Conservation (phyloP, 2,329 filamentous ascomycete genomes). For the Sporothrix luriei region DNA sequence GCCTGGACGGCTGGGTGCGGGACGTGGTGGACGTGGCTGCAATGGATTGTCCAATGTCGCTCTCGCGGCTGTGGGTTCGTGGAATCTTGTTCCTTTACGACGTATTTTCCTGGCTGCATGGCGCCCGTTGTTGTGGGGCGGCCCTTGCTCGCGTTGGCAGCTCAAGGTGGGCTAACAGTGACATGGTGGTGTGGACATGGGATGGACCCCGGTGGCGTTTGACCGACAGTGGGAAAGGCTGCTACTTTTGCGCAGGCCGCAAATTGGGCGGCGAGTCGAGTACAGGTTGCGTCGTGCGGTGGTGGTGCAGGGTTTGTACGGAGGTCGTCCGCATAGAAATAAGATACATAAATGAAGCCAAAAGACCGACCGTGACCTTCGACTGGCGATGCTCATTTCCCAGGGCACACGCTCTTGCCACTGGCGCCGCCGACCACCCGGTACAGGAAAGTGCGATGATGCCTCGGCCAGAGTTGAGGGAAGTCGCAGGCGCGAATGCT, state of each 20-base stretch:
- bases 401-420: conserved; percentile 11
- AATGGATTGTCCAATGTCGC: conserved; percentile 16
- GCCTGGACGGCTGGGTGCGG: conserved; percentile 8
- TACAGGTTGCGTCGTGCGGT: conserved; percentile 16
- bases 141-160: conserved; percentile 28
- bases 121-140: conserved; percentile 27
- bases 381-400: conserved; percentile 24
- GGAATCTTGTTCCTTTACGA: neutral
- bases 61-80: conserved; percentile 7
- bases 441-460: conserved; percentile 10
- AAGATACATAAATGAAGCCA: neutral
- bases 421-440: conserved; percentile 19
- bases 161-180: conserved; percentile 3
- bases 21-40: neutral
- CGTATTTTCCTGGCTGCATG: conserved; percentile 6
- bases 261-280: neutral
- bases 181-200: conserved; percentile 21
- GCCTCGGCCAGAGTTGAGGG: no score
- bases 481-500: neutral
- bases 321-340: neutral
- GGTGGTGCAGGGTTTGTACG: conserved; percentile 7
- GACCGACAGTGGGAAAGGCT: neutral
- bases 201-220: conserved; percentile 10
- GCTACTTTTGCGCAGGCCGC: conserved; percentile 20
- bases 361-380: conserved; percentile 10